Conservation (phyloP, 805 yeast species). For the Ogataea glucozyma region DNA sequence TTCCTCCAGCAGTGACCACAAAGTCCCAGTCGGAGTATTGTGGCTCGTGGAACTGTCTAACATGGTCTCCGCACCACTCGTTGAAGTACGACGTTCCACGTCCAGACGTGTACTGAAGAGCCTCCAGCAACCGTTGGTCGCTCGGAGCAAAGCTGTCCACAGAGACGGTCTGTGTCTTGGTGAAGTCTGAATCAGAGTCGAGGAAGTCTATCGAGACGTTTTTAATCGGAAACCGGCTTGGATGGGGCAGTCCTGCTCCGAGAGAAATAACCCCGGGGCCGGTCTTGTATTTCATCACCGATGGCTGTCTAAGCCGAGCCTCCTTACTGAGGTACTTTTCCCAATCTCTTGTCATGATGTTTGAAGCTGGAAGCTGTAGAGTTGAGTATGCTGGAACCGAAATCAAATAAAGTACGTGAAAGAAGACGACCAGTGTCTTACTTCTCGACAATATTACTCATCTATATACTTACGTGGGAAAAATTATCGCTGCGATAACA, state of each 20-base stretch:
- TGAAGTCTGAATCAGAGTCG: slow-evolving; percentile 46
- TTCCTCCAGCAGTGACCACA: slow-evolving; percentile 76
- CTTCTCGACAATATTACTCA: too few relatives aligned
- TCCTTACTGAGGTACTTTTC: slow-evolving; percentile 28
- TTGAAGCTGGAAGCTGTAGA: too few relatives aligned
- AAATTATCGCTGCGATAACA: too few relatives aligned
- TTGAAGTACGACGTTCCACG: slow-evolving; percentile 48
- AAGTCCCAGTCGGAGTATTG: slow-evolving; percentile 65
- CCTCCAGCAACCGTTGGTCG: slow-evolving; percentile 40
- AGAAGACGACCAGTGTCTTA: too few relatives aligned
- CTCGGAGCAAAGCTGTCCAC: slow-evolving; percentile 21
- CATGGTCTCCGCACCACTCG: slow-evolving; percentile 44
- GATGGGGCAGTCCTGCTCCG: slow-evolving; percentile 60
- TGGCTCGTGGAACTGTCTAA: slow-evolving; percentile 44
- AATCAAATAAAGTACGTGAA: too few relatives aligned
- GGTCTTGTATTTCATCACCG: slow-evolving; percentile 31
- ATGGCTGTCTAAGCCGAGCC: slow-evolving; percentile 30
- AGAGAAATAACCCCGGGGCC: slow-evolving; percentile 42
- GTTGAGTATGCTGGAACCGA: too few relatives aligned
- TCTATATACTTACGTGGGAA: too few relatives aligned
- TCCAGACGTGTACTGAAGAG: slow-evolving; percentile 53
- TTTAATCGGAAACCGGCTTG: slow-evolving; percentile 52
- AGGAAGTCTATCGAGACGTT: slow-evolving; percentile 30
- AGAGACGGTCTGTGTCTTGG: slow-evolving; percentile 40
- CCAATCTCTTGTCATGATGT: slow-evolving; percentile 31